Conservation (phyloP, 345 rosid species). For the Brassica nigra region DNA sequence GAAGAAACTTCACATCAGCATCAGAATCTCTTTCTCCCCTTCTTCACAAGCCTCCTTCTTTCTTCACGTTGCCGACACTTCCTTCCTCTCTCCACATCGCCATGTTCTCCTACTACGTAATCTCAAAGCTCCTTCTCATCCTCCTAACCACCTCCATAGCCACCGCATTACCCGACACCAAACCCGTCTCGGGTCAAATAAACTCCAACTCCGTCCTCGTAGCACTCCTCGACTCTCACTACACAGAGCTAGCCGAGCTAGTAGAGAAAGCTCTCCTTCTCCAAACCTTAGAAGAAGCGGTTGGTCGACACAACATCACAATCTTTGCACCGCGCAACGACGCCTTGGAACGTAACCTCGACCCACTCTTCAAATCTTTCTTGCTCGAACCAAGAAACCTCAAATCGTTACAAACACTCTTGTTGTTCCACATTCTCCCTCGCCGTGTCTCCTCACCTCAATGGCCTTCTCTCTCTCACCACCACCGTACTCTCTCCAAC, state of each 20-base stretch:
- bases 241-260: constrained; percentile 84
- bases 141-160: constrained; percentile 29
- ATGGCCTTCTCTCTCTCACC: constrained; percentile 52
- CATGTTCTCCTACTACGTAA: constrained; percentile 62
- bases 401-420: constrained; percentile 70
- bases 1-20: constrained; percentile 39
- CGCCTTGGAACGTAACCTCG: constrained; percentile 78
- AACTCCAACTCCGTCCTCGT: constrained; percentile 92
- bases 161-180: constrained; percentile 53
- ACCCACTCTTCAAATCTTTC: constrained; percentile 89
- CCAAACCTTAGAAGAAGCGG: constrained; percentile 80
- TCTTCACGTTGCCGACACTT: constrained; percentile 42
- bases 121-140: constrained; percentile 39
- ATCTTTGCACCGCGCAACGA: constrained; percentile 91
- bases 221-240: constrained; percentile 93
- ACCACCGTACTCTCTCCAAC: constrained; percentile 50
- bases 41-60: constrained; percentile 13
- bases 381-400: constrained; percentile 90
- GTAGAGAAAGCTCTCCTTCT: constrained; percentile 89
- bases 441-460: constrained; percentile 51
- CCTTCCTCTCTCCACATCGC: constrained; percentile 31
- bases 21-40: constrained; percentile 24
- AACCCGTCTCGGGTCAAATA: constrained; percentile 51
- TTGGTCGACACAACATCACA: constrained; percentile 78
- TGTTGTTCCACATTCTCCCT: constrained; percentile 80